Evolutionary conservation across 164 flowering plant genomes (phyloP).

Genomic region (Vitis amurensis): DNA sequence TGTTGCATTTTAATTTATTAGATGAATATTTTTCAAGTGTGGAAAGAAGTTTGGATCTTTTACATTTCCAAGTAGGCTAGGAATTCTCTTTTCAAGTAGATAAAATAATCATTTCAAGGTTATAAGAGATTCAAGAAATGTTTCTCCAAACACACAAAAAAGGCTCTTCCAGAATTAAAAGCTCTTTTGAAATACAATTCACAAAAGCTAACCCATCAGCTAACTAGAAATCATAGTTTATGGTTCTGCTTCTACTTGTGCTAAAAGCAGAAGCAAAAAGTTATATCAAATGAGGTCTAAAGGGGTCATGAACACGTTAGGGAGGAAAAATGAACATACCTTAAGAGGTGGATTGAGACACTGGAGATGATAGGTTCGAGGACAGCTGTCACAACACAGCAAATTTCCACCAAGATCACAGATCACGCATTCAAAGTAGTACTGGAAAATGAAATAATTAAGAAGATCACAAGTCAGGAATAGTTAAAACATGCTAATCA

Average conservation of each 20-base stretch:
- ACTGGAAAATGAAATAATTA: slow-evolving; percentile 45
- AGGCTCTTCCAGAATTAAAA: no score
- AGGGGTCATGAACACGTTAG: slow-evolving; percentile 4
- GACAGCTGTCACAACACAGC: slow-evolving; percentile 95
- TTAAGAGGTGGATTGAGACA: slow-evolving; percentile 96
- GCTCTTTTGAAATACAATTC: neutral
- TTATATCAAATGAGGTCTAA: no score
- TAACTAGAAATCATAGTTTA: neutral
- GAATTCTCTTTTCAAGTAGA: no score
- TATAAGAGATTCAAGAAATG: no score
- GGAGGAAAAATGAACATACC: slow-evolving; percentile 42
- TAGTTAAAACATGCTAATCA: neutral
- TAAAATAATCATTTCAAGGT: no score
- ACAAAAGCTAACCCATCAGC: neutral
- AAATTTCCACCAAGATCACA: slow-evolving; percentile 97
- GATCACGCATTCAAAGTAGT: slow-evolving; percentile 90
- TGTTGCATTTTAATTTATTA: no score
- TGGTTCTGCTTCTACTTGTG: no score
- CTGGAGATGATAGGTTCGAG: slow-evolving; percentile 89
- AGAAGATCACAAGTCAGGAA: neutral
- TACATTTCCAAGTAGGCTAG: no score
- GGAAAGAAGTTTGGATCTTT: no score
- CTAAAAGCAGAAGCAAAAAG: no score
- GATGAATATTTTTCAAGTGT: no score
- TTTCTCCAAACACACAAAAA: no score